Percentiles rank a stretch among this genome's conserved stretches.
Evolutionary conservation across 345 rosid species (phyloP).

Genomic region (Euclidium syriacum): DNA sequence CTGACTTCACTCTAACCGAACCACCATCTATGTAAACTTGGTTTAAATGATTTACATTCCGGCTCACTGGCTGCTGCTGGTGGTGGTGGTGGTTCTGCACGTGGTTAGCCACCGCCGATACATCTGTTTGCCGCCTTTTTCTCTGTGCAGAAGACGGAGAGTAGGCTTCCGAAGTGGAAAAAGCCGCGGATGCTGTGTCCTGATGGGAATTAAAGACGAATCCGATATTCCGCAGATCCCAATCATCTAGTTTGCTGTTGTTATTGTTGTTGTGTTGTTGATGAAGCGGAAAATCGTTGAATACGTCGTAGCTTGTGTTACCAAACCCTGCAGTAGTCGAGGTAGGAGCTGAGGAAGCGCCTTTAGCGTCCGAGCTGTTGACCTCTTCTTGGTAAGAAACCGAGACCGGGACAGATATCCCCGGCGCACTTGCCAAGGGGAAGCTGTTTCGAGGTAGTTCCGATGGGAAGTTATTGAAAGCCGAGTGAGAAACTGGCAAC

Average conservation of each 20-base stretch:
- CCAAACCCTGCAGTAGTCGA: conserved; percentile 35
- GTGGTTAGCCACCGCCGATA: conserved; percentile 9
- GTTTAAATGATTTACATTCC: conserved; percentile 12
- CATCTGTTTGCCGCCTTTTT: conserved; percentile 37
- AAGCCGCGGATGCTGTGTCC: conserved; percentile 38
- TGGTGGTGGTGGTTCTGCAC: conserved; percentile 11
- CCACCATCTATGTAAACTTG: conserved; percentile 17
- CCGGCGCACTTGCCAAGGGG: conserved; percentile 55
- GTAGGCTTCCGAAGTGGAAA: conserved; percentile 41
- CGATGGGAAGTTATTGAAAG: conserved; percentile 44
- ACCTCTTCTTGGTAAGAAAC: conserved; percentile 52
- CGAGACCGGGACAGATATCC: conserved; percentile 41
- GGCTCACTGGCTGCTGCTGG: neutral
- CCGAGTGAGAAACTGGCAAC: conserved; percentile 33
- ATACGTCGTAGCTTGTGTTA: conserved; percentile 48
- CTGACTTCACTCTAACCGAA: conserved; percentile 60
- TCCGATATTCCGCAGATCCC: conserved; percentile 70
- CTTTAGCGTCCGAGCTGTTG: conserved; percentile 46
- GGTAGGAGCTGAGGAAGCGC: conserved; percentile 3
- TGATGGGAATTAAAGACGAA: conserved; percentile 46
- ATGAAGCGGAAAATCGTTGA: conserved; percentile 56
- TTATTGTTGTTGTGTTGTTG: conserved; percentile 8
- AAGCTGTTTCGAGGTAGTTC: conserved; percentile 50
- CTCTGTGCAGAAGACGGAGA: conserved; percentile 36
- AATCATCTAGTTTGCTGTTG: conserved; percentile 41